Conservation (phyloP, 2,329 filamentous ascomycete species). For the Paramyrothecium sp. region DNA sequence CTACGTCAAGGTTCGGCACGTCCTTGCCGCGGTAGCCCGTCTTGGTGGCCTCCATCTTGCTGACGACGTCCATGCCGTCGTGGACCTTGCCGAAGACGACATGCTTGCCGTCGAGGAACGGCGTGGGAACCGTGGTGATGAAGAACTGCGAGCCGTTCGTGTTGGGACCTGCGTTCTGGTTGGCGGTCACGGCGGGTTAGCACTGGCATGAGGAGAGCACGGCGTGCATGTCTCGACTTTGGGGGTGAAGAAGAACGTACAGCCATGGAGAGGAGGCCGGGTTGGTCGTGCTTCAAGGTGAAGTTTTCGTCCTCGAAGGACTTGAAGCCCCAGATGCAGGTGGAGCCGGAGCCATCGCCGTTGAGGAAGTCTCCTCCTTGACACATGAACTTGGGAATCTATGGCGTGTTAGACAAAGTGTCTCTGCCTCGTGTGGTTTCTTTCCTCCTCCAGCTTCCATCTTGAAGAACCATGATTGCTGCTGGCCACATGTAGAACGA, state of each 20-base stretch:
- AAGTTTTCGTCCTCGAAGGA: constrained; percentile 93
- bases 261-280: constrained; percentile 89
- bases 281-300: constrained; percentile 69
- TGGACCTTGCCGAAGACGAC: constrained; percentile 92
- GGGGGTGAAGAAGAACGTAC: constrained; percentile 50
- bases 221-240: background rate
- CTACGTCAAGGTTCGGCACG: constrained; percentile 80
- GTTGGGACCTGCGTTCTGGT: constrained; percentile 82
- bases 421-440: too few relatives aligned
- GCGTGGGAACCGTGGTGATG: constrained; percentile 85
- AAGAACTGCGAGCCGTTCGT: constrained; percentile 98
- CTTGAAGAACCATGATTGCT: too few relatives aligned
- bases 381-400: constrained; percentile 97
- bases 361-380: constrained; percentile 96
- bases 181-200: constrained; percentile 2
- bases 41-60: constrained; percentile 89
- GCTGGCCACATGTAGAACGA: background rate
- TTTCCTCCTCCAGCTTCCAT: too few relatives aligned
- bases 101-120: constrained; percentile 89
- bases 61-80: constrained; percentile 86
- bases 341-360: constrained; percentile 86
- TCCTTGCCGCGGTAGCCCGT: constrained; percentile 73
- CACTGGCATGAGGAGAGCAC: background rate
- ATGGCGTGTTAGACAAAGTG: too few relatives aligned
- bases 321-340: constrained; percentile 82